Evolutionary conservation across 257 asterid genomes (phyloP).

Genomic region (Scutellaria galericulata): DNA sequence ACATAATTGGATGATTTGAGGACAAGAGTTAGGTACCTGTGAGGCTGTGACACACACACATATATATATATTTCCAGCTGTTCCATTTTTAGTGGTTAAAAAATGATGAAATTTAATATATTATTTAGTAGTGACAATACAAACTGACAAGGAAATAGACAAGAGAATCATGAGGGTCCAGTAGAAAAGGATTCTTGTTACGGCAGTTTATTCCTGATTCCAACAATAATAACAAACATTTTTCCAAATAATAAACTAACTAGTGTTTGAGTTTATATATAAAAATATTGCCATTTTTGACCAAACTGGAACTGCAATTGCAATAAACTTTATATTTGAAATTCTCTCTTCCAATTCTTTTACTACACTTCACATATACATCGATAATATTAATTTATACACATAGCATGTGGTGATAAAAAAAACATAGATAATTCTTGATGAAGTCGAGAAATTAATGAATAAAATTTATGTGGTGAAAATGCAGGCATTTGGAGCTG

Average conservation of each 20-base stretch:
- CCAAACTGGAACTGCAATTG: not conserved
- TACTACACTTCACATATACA: not conserved
- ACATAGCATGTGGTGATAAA: not conserved
- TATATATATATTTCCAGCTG: constrained; percentile 34
- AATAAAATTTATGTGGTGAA: constrained; percentile 24
- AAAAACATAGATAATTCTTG: not conserved
- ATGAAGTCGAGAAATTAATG: not conserved
- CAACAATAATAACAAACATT: constrained; percentile 26
- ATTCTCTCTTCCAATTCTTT: too few species aligned
- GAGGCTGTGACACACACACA: not conserved
- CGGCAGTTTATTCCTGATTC: constrained; percentile 38
- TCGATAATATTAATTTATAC: not conserved
- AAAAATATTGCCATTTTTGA: constrained; percentile 11
- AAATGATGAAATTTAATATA: not conserved
- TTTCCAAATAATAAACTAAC: constrained; percentile 21
- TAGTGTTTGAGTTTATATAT: constrained; percentile 15
- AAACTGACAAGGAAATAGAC: constrained; percentile 46
- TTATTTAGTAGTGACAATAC: constrained; percentile 34
- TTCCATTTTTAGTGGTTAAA: constrained; percentile 32
- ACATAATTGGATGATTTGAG: constrained; percentile 35
- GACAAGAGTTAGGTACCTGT: constrained; percentile 53
- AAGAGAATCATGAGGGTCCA: constrained; percentile 55
- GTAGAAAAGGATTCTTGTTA: constrained; percentile 41
- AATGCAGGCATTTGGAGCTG: constrained; percentile 85
- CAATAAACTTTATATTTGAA: not conserved